Base-by-base conservation (phyloP, 2,329 filamentous ascomycete species). In the Colletotrichum sp. region DNA sequence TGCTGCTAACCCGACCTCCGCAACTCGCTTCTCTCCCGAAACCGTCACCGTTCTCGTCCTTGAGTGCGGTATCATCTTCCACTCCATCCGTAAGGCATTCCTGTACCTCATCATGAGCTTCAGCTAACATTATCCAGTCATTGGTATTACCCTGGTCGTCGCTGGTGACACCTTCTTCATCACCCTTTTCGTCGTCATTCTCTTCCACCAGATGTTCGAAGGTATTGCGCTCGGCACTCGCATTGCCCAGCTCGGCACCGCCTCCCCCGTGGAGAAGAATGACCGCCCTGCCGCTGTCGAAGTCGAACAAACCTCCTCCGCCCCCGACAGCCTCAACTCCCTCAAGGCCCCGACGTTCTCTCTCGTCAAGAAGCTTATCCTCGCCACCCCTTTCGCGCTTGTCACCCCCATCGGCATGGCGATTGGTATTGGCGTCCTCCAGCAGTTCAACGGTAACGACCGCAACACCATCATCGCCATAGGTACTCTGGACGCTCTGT, bases 181-280 rank as follows among this genome's bases (percentile, higher is more conserved):
- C 70, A 91, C 89, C 3, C 86, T 92, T n/a, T 90, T 91, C 75
- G 82, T 90, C 59, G 94, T 95, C 70, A 94, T 96, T 74, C 85
- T 95, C 72, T 95, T 95, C 85, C 94, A 95, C 81, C 94, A 95
- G 80, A 91, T 94, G 86, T 95, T 96, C 79, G 94, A 95, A 81
- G 94, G 94, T 6, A 87, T 96, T 61, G 94, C 94, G 1, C 91
- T 96, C 1, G 94, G 94, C 22, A 91, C 91, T 11, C 91, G 93
- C 16, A 95, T 95, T 77, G 92, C 93, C 11, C 88, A 89, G 1
- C 86, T 95, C 2, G 88, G 86, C 30, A 83, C 81, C 6, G 28
- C 59, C n/a, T 16, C 75, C 3, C 16, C 74, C 6, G 28, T 28
- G 6, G 68, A 77, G 19, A 68, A 72, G 60, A 57, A 39, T 9